phyloP scores from a whole-genome alignment of 139 green algal species.

The Coelastrella sp. region DNA sequence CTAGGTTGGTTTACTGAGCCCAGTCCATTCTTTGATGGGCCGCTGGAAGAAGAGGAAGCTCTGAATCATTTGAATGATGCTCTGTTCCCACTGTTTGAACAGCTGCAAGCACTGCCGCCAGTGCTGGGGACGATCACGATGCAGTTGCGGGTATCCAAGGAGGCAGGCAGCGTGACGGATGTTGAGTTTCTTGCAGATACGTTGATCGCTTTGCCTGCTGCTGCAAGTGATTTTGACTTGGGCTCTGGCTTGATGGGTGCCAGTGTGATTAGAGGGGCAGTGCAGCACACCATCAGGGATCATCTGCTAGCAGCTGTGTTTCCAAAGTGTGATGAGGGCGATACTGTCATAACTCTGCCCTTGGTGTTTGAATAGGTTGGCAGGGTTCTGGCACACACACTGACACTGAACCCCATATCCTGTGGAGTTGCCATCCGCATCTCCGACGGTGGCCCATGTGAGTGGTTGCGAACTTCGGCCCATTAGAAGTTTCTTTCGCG shows the following conservation, averaged over 20 bases:
- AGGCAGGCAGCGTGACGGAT: conserved; percentile 46
- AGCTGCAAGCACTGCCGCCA: conserved; percentile 53
- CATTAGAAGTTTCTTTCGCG: too few species aligned
- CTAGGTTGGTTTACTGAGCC: conserved; percentile 87
- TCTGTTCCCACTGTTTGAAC: conserved; percentile 60
- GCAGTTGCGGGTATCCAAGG: conserved; percentile 46
- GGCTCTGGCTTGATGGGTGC: conserved; percentile 20
- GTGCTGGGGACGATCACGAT: conserved; percentile 58
- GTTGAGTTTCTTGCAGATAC: conserved; percentile 70
- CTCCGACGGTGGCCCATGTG: too few species aligned
- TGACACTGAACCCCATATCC: too few species aligned
- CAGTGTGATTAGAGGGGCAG: conserved; percentile 29
- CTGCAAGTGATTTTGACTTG: not conserved
- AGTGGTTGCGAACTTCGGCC: too few species aligned
- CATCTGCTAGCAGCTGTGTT: conserved; percentile 19
- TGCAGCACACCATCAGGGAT: conserved; percentile 31
- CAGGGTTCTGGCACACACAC: too few species aligned
- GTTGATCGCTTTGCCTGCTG: conserved; percentile 62
- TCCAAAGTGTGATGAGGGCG: conserved; percentile 2
- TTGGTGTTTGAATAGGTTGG: conserved; percentile 38
- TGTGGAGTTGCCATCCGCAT: too few species aligned
- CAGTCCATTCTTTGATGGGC: conserved; percentile 75
- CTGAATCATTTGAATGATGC: conserved; percentile 57
- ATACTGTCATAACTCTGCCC: conserved; percentile 30
- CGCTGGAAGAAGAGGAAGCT: conserved; percentile 60